Percentiles rank a stretch among this genome's conserved stretches.
Conservation (phyloP, 306 rosid genomes). For the Vigna mungo region DNA sequence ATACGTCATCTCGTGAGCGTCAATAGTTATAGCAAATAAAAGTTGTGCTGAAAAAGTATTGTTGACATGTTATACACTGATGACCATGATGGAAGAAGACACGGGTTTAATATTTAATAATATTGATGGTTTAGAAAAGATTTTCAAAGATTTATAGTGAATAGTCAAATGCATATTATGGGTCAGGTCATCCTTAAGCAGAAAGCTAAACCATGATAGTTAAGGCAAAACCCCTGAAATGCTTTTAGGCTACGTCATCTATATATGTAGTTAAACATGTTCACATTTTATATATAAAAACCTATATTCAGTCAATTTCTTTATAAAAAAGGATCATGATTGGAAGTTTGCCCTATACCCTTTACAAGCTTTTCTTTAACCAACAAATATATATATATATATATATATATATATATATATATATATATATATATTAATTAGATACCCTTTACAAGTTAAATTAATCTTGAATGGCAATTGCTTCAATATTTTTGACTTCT, state of each 20-base stretch:
- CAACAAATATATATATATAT: no score
- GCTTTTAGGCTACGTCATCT: slow-evolving; percentile 36
- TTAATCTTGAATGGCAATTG: neutral
- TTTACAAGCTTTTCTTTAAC: no score
- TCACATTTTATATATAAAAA: neutral
- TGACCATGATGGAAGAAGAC: neutral
- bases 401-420: no score
- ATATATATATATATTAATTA: no score
- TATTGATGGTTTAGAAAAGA: slow-evolving; percentile 23
- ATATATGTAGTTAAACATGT: neutral
- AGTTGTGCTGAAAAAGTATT: neutral
- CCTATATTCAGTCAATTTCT: neutral
- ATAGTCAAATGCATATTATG: slow-evolving; percentile 26
- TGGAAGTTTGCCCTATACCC: no score
- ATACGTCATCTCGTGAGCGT: neutral
- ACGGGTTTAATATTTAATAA: slow-evolving; percentile 18
- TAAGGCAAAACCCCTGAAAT: slow-evolving; percentile 30
- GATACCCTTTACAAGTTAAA: neutral
- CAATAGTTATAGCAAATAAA: neutral
- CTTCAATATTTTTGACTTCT: neutral
- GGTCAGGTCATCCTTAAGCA: slow-evolving; percentile 31
- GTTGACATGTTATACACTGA: neutral
- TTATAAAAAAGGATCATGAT: neutral
- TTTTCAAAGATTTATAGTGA: slow-evolving; percentile 10
- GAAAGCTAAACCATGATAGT: slow-evolving; percentile 33